These are phyloP conservation scores for Clonostachys solani DNA, from an alignment of 2,329 filamentous ascomycete species.

Conservation along the genomic window DNA sequence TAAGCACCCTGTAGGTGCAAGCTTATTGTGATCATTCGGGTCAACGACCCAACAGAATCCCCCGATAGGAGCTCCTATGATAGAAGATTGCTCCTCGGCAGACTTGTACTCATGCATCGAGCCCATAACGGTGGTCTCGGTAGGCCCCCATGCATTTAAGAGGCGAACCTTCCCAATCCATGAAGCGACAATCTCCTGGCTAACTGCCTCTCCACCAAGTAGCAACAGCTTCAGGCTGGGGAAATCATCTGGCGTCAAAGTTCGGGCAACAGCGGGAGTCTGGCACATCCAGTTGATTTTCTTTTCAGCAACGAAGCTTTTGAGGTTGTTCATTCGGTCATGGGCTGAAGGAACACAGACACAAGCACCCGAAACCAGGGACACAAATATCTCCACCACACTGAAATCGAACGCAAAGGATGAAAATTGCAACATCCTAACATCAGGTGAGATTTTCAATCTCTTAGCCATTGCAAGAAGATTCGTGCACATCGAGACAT, in stretches of 20 bases:
- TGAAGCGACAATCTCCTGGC: slow-evolving; percentile 3
- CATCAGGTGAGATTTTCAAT: slow-evolving; percentile 1
- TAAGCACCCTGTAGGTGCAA: slow-evolving; percentile 4
- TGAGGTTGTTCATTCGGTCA: not conserved
- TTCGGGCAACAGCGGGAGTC: not conserved
- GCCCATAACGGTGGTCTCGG: slow-evolving; percentile 4
- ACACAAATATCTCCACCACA: not conserved
- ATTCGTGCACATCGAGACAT: slow-evolving; percentile 5
- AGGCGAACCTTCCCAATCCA: slow-evolving; percentile 3
- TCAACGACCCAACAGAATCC: slow-evolving; percentile 7
- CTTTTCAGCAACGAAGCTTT: not conserved
- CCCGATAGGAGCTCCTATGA: slow-evolving; percentile 4
- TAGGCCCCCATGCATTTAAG: slow-evolving; percentile 5
- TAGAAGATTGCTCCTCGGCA: not conserved
- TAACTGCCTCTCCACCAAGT: slow-evolving; percentile 4
- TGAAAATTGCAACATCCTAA: slow-evolving; percentile 4
- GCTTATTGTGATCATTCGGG: slow-evolving; percentile 1
- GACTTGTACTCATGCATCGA: slow-evolving; percentile 2
- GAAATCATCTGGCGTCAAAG: not conserved
- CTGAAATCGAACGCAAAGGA: slow-evolving; percentile 1
- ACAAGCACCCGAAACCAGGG: not conserved
- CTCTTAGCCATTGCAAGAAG: slow-evolving; percentile 4
- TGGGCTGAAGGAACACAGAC: not conserved
- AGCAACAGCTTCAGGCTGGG: slow-evolving; percentile 1
- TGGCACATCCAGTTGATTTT: not conserved